Evolutionary conservation across 2,329 filamentous ascomycete genomes (phyloP).

Genomic region (Chaetomiaceae sp.): DNA sequence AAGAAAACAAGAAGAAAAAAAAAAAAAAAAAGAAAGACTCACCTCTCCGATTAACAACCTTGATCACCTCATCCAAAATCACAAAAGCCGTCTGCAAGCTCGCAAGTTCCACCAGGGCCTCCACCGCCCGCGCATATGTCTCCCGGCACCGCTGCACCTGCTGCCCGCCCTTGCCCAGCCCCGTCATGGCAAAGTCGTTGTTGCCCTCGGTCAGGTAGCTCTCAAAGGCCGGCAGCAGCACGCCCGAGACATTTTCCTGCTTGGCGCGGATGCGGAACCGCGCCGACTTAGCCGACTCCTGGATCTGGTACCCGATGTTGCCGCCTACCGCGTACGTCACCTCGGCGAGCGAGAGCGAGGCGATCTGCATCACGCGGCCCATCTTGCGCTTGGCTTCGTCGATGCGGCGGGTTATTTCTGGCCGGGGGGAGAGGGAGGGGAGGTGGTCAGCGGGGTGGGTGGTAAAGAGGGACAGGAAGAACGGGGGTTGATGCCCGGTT

Average conservation of each 20-base stretch:
- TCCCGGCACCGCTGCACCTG: constrained; percentile 93
- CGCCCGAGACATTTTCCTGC: constrained; percentile 98
- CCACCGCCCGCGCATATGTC: constrained; percentile 92
- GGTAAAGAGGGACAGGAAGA: background rate
- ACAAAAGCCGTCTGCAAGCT: constrained; percentile 96
- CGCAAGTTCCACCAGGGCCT: constrained; percentile 90
- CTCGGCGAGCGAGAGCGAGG: constrained; percentile 93
- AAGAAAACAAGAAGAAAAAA: constrained; percentile 15
- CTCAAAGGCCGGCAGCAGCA: constrained; percentile 90
- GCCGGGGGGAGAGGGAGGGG: background rate
- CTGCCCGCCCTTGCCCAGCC: constrained; percentile 92
- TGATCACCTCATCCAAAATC: constrained; percentile 97
- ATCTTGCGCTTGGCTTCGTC: constrained; percentile 99
- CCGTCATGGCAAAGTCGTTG: constrained; percentile 94
- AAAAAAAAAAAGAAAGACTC: constrained; percentile 28
- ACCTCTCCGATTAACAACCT: constrained; percentile 96
- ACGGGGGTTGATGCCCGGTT: background rate
- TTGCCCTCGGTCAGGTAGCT: constrained; percentile 83
- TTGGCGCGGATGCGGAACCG: constrained; percentile 90
- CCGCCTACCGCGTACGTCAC: constrained; percentile 96
- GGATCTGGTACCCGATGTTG: constrained; percentile 94
- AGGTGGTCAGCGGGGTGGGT: background rate
- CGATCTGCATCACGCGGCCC: constrained; percentile 98
- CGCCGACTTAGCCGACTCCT: constrained; percentile 89
- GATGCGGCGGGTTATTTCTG: constrained; percentile 93